Conservation (phyloP, 1,139 yeast species). For the Sugiyamaella grinbergsii region DNA sequence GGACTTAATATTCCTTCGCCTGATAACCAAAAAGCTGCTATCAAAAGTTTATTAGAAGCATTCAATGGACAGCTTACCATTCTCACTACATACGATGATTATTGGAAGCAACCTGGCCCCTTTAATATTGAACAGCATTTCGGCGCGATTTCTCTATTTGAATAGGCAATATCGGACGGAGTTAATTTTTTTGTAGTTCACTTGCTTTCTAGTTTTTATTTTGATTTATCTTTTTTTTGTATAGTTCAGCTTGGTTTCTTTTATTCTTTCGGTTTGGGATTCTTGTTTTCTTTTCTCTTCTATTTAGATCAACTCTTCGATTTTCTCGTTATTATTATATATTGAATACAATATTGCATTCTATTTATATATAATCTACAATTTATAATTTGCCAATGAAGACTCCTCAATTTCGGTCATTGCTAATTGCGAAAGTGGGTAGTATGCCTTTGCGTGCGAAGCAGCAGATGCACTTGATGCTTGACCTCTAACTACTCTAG, state of each 20-base stretch:
- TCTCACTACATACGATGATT: constrained; percentile 74
- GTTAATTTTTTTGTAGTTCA: background rate
- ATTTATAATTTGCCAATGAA: constrained; percentile 3
- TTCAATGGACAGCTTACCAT: constrained; percentile 60
- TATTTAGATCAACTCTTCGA: background rate
- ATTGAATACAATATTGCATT: constrained; percentile 1
- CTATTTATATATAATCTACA: background rate
- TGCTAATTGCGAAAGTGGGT: constrained; percentile 48
- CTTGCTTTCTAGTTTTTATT: constrained; percentile 3
- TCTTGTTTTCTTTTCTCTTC: too few species aligned
- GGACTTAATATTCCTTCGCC: constrained; percentile 73
- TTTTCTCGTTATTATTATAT: background rate
- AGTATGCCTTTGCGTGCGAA: constrained; percentile 50
- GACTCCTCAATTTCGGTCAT: constrained; percentile 32
- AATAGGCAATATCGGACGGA: constrained; percentile 14
- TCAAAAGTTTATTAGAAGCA: constrained; percentile 58
- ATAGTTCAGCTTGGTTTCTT: background rate
- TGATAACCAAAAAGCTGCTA: constrained; percentile 71
- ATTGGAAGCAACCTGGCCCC: constrained; percentile 86
- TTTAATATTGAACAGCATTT: constrained; percentile 85
- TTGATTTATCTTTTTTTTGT: background rate
- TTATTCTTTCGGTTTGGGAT: background rate
- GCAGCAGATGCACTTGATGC: constrained; percentile 63
- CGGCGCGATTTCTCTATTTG: constrained; percentile 60
- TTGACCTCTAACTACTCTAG: constrained; percentile 58